phyloP scores from a whole-genome alignment of 805 yeast genomes.

The Lipomyces orientalis region DNA sequence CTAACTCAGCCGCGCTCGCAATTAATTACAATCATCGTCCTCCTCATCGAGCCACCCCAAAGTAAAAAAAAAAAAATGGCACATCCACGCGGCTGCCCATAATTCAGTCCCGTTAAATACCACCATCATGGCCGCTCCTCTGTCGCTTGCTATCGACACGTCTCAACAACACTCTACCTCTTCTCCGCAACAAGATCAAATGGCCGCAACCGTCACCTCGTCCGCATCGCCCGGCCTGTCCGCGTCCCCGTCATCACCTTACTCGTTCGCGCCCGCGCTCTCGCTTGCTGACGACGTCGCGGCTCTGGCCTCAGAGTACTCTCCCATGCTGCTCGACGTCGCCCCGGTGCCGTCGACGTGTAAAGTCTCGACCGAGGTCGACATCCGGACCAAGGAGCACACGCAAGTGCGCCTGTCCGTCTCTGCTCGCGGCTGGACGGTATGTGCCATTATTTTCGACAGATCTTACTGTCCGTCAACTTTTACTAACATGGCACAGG shows the following conservation, averaged over 20 bases:
- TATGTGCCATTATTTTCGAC: constrained; percentile 3
- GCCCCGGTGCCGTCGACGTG: constrained; percentile 10
- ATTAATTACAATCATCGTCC: too few relatives aligned
- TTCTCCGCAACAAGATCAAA: not conserved
- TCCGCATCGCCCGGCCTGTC: not conserved
- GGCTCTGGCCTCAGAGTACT: constrained; percentile 18
- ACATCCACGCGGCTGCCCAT: too few relatives aligned
- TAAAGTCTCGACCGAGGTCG: constrained; percentile 11
- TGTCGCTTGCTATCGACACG: not conserved
- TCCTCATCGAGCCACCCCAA: too few relatives aligned
- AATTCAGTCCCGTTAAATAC: too few relatives aligned
- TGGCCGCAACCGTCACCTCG: not conserved
- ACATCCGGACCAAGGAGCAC: constrained; percentile 25
- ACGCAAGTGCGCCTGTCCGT: constrained; percentile 20
- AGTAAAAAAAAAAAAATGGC: too few relatives aligned
- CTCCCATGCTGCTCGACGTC: constrained; percentile 14
- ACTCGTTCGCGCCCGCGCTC: not conserved
- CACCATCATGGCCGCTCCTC: not conserved
- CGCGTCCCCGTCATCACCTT: not conserved
- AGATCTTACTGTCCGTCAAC: too few relatives aligned
- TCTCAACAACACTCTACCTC: not conserved
- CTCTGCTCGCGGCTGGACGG: constrained; percentile 31
- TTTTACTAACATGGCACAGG: not conserved
- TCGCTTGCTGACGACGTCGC: constrained; percentile 15
- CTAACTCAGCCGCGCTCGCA: too few relatives aligned